Conservation (phyloP, 257 asterid genomes). For the Thymus mandschuricus region DNA sequence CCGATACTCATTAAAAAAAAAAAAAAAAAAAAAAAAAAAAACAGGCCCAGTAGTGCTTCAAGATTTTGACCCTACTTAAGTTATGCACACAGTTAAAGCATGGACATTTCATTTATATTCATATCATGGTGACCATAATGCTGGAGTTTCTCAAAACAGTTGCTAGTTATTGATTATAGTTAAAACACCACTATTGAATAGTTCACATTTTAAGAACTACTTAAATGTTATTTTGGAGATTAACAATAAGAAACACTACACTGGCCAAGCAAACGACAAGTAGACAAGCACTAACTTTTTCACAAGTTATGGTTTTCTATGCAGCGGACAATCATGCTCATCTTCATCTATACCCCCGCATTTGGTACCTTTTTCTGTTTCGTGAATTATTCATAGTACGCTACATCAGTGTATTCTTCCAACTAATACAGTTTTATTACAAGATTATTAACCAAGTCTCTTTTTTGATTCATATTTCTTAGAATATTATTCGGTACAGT, state of each 20-base stretch:
- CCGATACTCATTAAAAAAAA: not conserved
- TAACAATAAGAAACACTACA: not conserved
- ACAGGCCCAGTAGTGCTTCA: not conserved
- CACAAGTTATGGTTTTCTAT: not conserved
- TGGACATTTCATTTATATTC: not conserved
- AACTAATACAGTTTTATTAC: conserved; percentile 11
- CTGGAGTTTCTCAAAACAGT: conserved; percentile 16
- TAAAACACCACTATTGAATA: not conserved
- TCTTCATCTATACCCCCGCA: conserved; percentile 6
- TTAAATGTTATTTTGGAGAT: conserved; percentile 5
- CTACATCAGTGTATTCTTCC: not conserved
- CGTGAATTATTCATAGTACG: not conserved
- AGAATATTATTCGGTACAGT: not conserved
- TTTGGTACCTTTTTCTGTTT: conserved; percentile 5
- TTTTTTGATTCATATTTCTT: not conserved
- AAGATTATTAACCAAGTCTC: not conserved
- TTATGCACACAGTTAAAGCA: not conserved
- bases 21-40: not conserved
- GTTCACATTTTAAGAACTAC: not conserved
- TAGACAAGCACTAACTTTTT: not conserved
- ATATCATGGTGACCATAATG: conserved; percentile 11
- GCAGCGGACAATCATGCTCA: conserved; percentile 12
- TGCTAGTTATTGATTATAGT: conserved; percentile 1
- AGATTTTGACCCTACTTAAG: conserved; percentile 13
- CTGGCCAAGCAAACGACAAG: conserved; percentile 9